phyloP scores from a whole-genome alignment of 1,284 basidiomycete species.

The Moesziomyces parantarcticus region DNA sequence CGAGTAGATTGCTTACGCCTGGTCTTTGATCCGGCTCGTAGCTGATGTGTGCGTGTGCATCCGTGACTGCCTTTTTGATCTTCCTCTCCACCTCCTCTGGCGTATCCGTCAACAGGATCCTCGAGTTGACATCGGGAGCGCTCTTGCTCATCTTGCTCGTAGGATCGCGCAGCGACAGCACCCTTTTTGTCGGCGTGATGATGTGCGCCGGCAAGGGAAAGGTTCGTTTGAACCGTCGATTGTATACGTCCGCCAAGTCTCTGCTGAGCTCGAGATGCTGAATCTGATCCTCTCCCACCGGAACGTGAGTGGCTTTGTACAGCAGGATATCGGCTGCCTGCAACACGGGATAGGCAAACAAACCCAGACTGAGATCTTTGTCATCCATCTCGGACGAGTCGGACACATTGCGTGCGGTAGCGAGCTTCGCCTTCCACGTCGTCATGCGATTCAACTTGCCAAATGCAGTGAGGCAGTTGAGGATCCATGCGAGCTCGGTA shows the following conservation, averaged over 20 bases:
- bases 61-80: slow-evolving; percentile 84
- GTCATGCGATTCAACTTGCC: slow-evolving; percentile 89
- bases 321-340: slow-evolving; percentile 92
- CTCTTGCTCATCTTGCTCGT: slow-evolving; percentile 96
- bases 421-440: slow-evolving; percentile 91
- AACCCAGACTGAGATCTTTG: slow-evolving; percentile 80
- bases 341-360: slow-evolving; percentile 91
- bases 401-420: slow-evolving; percentile 74
- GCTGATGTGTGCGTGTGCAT: slow-evolving; percentile 76
- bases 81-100: slow-evolving; percentile 76
- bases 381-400: slow-evolving; percentile 83
- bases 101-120: slow-evolving; percentile 86
- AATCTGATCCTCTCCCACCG: slow-evolving; percentile 93
- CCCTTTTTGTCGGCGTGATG: slow-evolving; percentile 76
- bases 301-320: slow-evolving; percentile 91
- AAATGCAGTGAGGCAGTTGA: slow-evolving; percentile 85
- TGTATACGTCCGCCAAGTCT: slow-evolving; percentile 85
- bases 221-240: slow-evolving; percentile 71
- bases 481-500: slow-evolving; percentile 88
- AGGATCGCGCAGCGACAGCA: slow-evolving; percentile 85
- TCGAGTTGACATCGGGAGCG: slow-evolving; percentile 79
- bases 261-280: slow-evolving; percentile 91
- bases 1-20: slow-evolving; percentile 84
- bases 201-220: slow-evolving; percentile 81
- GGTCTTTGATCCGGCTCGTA: slow-evolving; percentile 82